phyloP scores from a whole-genome alignment of 495 filamentous ascomycete species.

The Penicillium pancosmium region DNA sequence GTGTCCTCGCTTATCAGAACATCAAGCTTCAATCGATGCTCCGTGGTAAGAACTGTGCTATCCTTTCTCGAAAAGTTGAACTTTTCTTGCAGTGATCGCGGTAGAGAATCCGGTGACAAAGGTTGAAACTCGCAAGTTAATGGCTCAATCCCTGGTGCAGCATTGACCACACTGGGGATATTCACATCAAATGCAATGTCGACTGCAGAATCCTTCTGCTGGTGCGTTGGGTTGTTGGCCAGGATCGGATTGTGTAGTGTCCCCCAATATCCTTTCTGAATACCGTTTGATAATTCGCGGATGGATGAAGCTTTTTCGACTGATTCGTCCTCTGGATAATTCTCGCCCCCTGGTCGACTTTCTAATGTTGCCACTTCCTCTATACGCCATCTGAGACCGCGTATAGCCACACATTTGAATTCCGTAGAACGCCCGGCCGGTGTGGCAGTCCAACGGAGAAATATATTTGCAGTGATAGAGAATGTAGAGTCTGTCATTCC shows the following conservation, averaged over 20 bases:
- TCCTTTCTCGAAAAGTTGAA: slow-evolving; percentile 1
- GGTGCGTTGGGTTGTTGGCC: neutral
- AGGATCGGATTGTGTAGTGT: slow-evolving; percentile 1
- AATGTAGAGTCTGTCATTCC: neutral
- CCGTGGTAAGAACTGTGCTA: slow-evolving; percentile 10
- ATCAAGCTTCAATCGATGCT: slow-evolving; percentile 22
- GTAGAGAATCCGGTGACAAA: neutral
- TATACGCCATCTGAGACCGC: slow-evolving; percentile 17
- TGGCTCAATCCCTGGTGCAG: slow-evolving; percentile 2
- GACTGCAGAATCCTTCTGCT: slow-evolving; percentile 3
- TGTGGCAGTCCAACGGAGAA: slow-evolving; percentile 1
- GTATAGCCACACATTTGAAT: slow-evolving; percentile 14
- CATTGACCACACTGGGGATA: neutral
- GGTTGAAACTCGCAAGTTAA: neutral
- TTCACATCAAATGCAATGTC: slow-evolving; percentile 8
- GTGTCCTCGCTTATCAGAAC: slow-evolving; percentile 16
- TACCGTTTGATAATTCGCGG: slow-evolving; percentile 14
- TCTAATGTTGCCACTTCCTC: slow-evolving; percentile 17
- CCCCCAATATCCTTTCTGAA: slow-evolving; percentile 15
- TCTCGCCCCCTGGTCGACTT: neutral
- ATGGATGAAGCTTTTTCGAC: slow-evolving; percentile 2
- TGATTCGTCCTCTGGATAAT: neutral
- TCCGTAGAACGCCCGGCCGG: slow-evolving; percentile 10
- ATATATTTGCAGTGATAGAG: slow-evolving; percentile 6
- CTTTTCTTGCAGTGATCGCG: neutral